These are phyloP conservation scores for Pythium dissimile DNA, from an alignment of 352 stramenopile species.

Conservation along the genomic window DNA sequence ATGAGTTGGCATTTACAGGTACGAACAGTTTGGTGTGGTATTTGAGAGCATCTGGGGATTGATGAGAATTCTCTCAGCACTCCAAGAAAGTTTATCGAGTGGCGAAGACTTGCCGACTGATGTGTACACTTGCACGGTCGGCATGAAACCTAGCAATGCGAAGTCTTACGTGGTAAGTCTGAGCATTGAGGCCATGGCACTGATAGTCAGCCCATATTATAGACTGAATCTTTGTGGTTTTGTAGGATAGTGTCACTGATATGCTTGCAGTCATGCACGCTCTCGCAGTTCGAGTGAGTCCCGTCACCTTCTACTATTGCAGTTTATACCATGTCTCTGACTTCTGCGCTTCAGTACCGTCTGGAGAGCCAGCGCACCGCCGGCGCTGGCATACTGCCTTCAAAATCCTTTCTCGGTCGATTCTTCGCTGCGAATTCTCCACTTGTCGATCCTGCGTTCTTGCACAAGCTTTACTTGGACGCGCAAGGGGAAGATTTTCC, in stretches of 20 bases:
- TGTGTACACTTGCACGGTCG: constrained; percentile 94
- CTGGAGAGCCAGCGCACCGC: constrained; percentile 1
- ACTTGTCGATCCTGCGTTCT: constrained; percentile 11
- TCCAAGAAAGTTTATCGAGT: constrained; percentile 37
- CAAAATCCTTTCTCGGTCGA: constrained; percentile 1
- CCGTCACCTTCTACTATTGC: not conserved
- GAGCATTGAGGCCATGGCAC: not conserved
- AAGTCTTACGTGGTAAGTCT: constrained; percentile 89
- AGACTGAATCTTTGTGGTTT: not conserved
- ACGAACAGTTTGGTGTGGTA: not conserved
- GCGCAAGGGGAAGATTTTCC: constrained; percentile 7
- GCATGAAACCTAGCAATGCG: constrained; percentile 96
- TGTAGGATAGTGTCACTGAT: constrained; percentile 51
- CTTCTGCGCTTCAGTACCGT: constrained; percentile 8
- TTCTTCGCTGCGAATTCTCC: not conserved
- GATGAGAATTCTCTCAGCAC: constrained; percentile 25
- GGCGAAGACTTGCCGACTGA: constrained; percentile 35
- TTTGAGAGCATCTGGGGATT: not conserved
- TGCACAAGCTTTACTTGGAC: constrained; percentile 5
- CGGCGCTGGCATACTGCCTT: not conserved
- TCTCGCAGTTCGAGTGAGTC: constrained; percentile 43
- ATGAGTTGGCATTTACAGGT: constrained; percentile 90
- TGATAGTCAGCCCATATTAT: too few species aligned
- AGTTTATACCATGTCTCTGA: too few species aligned
- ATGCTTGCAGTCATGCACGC: constrained; percentile 50